Conservation (phyloP, 257 asterid genomes). For the Nicotiana tomentosiformis region DNA sequence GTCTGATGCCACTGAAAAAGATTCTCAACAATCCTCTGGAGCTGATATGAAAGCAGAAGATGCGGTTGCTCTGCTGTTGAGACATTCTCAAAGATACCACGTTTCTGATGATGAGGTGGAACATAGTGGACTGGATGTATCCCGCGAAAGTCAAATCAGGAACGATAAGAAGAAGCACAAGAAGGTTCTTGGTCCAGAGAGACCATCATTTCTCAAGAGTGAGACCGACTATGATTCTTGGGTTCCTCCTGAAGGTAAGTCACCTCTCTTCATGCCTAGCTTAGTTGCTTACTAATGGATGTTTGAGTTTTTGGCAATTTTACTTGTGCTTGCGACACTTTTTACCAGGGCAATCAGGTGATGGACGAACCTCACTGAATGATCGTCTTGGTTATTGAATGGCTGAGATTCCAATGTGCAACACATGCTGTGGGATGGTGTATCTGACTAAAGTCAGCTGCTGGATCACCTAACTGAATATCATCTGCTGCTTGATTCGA, state of each 20-base stretch:
- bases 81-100: constrained; percentile 58
- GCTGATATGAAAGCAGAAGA: constrained; percentile 64
- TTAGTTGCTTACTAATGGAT: background rate
- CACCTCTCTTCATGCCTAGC: constrained; percentile 1
- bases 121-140: constrained; percentile 17
- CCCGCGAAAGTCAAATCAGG: constrained; percentile 25
- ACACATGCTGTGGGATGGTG: background rate
- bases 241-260: constrained; percentile 97
- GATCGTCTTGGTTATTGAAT: constrained; percentile 79
- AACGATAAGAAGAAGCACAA: constrained; percentile 50
- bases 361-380: constrained; percentile 83
- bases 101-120: constrained; percentile 42
- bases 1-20: constrained; percentile 34
- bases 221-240: constrained; percentile 54
- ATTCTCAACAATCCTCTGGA: constrained; percentile 37
- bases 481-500: background rate
- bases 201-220: constrained; percentile 48
- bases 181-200: constrained; percentile 70
- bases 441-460: background rate
- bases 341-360: constrained; percentile 85
- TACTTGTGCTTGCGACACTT: constrained; percentile 15
- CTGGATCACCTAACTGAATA: background rate
- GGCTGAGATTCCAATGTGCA: background rate
- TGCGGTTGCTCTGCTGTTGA: constrained; percentile 80
- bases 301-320: background rate